phyloP scores from a whole-genome alignment of 768 basidiomycete genomes.

The Rossbeevera mucosa region DNA sequence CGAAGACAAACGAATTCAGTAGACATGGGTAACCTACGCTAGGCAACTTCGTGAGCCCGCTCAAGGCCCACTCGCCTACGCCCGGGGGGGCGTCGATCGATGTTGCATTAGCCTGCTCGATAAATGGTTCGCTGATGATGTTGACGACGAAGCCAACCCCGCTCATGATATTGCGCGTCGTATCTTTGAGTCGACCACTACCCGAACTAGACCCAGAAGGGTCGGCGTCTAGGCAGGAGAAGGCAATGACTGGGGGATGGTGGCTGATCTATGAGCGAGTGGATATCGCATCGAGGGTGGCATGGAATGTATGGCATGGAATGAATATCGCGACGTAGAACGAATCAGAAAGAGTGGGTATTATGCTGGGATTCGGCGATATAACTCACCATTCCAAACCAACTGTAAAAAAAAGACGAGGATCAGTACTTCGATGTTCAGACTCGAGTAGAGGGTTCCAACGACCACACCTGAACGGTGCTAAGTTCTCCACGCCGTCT shows the following conservation, averaged over 20 bases:
- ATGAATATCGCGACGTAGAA: neutral
- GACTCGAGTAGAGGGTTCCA: neutral
- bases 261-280: constrained; percentile 14
- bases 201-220: constrained; percentile 2
- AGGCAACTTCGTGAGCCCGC: constrained; percentile 38
- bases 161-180: constrained; percentile 41
- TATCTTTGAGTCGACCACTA: constrained; percentile 38
- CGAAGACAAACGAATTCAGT: neutral
- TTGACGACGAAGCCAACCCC: constrained; percentile 50
- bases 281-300: neutral
- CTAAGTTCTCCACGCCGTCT: constrained; percentile 36
- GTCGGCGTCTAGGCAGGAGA: constrained; percentile 21
- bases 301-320: neutral
- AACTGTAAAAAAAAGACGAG: constrained; percentile 9
- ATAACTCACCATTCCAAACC: constrained; percentile 27
- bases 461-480: constrained; percentile 36
- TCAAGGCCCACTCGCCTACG: constrained; percentile 14
- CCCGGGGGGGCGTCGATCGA: constrained; percentile 34
- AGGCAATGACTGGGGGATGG: constrained; percentile 35
- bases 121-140: constrained; percentile 51
- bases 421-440: neutral
- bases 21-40: constrained; percentile 11
- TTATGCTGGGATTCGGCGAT: neutral
- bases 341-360: no score
- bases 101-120: constrained; percentile 37